Evolutionary conservation across 2,329 filamentous ascomycete genomes (phyloP), one percentile per base, ranked within the genome.

Genomic region (Neofusicoccum kwambonambiense): DNA sequence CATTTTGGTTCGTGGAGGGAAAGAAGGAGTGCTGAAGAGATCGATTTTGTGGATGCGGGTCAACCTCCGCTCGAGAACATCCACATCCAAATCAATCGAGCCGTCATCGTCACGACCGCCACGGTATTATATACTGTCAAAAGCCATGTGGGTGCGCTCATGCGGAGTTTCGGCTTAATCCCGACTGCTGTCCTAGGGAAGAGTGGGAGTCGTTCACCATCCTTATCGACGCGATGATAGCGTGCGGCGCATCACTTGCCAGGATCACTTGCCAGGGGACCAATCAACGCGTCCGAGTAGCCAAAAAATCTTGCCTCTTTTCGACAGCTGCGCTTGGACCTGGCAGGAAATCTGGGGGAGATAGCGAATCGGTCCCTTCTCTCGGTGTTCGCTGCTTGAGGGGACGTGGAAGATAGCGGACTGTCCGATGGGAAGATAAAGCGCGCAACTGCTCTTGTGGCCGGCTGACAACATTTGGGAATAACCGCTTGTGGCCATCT

Each of bases 201-300:
- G 56, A 60, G 56, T 47, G 42, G 56, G 31, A 60, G 50, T 13
- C 34, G 54, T 6, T n/a, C n/a, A 17, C 13, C 13, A 27, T 39
- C 50, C 50, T 52, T 52, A 60, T 45, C 31, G 15, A 9, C 27
- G n/a, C 12, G n/a, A 27, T 60, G 56, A 60, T 60, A 60, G 56
- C 56, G 34, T 3, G 15, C n/a, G n/a, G 22, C n/a, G 15, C 42
- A 44, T 58, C 54, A 35, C 13, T 34, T 9, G 11, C 41, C 31
- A 47, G 41, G 41, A 47, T 47, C 31, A 13, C 12, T 39, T 22
- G n/a, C 27, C 3, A 22, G 4, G 9, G 27, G 22, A 12, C 56
- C 56, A 60, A 60, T 60, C 31, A 47, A n/a, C 27, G 44, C 27
- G n/a, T 9, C 12, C 11, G 17, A 11, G 15, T 5, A 49, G 27